phyloP scores from a whole-genome alignment of 1,284 basidiomycete species.

The Dichomitus squalens region DNA sequence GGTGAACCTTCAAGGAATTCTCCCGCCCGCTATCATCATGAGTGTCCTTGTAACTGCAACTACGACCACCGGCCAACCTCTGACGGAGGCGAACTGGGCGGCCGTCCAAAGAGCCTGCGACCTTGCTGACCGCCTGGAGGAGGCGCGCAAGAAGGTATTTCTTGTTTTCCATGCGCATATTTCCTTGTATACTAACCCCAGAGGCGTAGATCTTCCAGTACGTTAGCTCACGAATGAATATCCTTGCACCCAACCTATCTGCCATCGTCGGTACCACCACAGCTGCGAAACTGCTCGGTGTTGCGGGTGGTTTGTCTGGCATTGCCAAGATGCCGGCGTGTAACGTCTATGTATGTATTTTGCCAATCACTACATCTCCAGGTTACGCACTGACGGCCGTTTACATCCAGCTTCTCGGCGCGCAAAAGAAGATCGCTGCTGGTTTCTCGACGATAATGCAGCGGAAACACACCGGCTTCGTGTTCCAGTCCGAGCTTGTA shows the following conservation, averaged over 20 bases:
- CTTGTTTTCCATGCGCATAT: too few relatives aligned
- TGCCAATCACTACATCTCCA: neutral
- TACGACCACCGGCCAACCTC: slow-evolving; percentile 79
- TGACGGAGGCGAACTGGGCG: slow-evolving; percentile 76
- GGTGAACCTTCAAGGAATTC: slow-evolving; percentile 76
- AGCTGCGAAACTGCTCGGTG: slow-evolving; percentile 96
- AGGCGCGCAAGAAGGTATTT: slow-evolving; percentile 80
- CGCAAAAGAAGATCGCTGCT: slow-evolving; percentile 87
- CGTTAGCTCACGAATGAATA: slow-evolving; percentile 98
- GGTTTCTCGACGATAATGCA: slow-evolving; percentile 84
- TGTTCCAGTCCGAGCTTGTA: slow-evolving; percentile 91
- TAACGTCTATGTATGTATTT: slow-evolving; percentile 82
- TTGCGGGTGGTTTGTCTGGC: slow-evolving; percentile 91
- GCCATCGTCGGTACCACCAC: slow-evolving; percentile 97
- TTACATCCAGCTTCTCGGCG: slow-evolving; percentile 79
- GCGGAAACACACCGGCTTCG: slow-evolving; percentile 94
- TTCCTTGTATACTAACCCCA: neutral
- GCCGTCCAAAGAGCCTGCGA: slow-evolving; percentile 86
- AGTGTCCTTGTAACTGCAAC: slow-evolving; percentile 96
- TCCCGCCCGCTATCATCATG: slow-evolving; percentile 94
- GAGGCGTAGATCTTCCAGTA: slow-evolving; percentile 89
- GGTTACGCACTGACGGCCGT: neutral
- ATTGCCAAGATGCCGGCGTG: slow-evolving; percentile 95
- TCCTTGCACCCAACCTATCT: slow-evolving; percentile 97
- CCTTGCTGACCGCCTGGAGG: slow-evolving; percentile 86